These are phyloP conservation scores for Fusarium sp. DNA, from an alignment of 2,329 filamentous ascomycete genomes.

Conservation along the genomic window DNA sequence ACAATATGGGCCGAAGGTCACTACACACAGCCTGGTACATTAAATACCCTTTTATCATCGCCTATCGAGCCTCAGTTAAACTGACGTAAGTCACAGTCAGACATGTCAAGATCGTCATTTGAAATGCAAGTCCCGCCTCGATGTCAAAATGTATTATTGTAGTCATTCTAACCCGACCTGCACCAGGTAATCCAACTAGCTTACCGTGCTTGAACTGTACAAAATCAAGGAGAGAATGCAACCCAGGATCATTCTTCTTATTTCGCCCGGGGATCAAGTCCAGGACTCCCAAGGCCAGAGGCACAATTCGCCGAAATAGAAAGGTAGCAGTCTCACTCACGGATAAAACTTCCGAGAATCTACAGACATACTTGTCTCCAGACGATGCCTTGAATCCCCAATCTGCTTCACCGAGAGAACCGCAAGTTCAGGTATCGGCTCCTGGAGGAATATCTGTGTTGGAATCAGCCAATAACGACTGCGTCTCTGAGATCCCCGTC, in stretches of 20 bases:
- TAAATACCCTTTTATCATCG: neutral
- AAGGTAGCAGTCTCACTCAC: fast-evolving
- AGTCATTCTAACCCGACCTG: neutral
- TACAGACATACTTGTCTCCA: neutral
- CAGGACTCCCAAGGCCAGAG: neutral
- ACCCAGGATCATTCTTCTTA: neutral
- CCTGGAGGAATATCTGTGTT: neutral
- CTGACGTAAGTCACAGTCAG: neutral
- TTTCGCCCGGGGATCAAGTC: neutral
- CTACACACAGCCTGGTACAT: neutral
- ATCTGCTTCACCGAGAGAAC: neutral
- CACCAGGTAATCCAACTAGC: neutral
- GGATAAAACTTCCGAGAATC: no score
- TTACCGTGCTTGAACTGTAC: neutral
- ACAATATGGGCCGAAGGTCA: neutral
- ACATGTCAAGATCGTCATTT: neutral
- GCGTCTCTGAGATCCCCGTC: no score
- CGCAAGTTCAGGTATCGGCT: no score
- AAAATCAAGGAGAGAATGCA: neutral
- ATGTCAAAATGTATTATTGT: fast-evolving
- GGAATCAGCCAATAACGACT: neutral
- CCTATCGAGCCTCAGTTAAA: no score
- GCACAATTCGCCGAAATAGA: no score
- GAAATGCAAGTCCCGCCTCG: neutral
- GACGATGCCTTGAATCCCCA: neutral